phyloP scores from a whole-genome alignment of 2,329 filamentous ascomycete genomes.

The Botryotinia calthae region DNA sequence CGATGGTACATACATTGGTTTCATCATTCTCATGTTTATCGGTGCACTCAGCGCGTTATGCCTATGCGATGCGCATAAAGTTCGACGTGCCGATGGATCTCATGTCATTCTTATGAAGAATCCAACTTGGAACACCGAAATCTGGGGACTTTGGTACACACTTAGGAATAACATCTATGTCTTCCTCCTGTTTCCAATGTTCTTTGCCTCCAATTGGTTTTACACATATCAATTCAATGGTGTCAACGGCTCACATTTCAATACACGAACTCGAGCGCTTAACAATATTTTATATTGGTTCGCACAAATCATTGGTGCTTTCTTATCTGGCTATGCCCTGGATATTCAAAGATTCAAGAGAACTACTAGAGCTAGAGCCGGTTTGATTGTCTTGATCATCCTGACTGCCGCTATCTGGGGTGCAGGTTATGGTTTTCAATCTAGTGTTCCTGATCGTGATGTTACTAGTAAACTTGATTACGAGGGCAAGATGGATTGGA shows the following conservation, averaged over 20 bases:
- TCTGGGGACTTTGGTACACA: constrained; percentile 70
- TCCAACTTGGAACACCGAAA: constrained; percentile 76
- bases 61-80: constrained; percentile 68
- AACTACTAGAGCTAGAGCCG: constrained; percentile 61
- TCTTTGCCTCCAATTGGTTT: constrained; percentile 74
- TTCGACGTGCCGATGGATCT: constrained; percentile 67
- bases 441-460: constrained; percentile 51
- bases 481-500: constrained; percentile 41
- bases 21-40: constrained; percentile 71
- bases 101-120: constrained; percentile 84
- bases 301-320: constrained; percentile 74
- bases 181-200: constrained; percentile 73
- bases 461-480: constrained; percentile 44
- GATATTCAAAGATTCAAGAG: constrained; percentile 60
- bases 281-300: constrained; percentile 77
- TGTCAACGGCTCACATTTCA: constrained; percentile 67
- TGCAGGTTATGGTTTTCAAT: constrained; percentile 72
- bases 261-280: constrained; percentile 66
- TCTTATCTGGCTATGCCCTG: constrained; percentile 67
- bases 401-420: constrained; percentile 78
- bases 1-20: constrained; percentile 78
- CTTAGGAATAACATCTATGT: constrained; percentile 69
- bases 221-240: constrained; percentile 75
- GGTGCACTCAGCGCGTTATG: constrained; percentile 66
- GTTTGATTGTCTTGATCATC: constrained; percentile 58